Conservation (phyloP, 1,284 basidiomycete genomes). For the Marasmius fiardii region DNA sequence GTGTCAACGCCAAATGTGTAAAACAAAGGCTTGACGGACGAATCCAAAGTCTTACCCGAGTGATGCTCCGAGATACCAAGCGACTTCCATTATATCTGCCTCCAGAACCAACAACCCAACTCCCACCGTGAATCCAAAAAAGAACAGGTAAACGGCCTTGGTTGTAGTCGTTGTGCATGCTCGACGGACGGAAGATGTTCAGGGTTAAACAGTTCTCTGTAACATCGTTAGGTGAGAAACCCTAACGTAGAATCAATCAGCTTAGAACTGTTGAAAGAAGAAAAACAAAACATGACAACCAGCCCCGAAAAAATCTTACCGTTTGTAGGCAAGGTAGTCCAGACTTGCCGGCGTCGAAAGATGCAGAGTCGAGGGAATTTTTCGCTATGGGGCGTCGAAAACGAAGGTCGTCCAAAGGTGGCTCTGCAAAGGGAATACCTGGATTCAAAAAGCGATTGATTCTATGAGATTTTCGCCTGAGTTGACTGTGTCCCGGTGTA, state of each 20-base stretch:
- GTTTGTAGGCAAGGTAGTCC: conserved; percentile 4
- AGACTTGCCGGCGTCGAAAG: conserved; percentile 2
- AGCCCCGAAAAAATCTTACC: no score
- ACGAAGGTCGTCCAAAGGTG: background rate
- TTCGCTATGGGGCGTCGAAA: background rate
- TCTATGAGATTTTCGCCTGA: no score
- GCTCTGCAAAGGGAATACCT: conserved; percentile 2
- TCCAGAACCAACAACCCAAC: background rate
- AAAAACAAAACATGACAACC: no score
- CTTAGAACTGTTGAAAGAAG: background rate
- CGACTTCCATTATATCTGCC: background rate
- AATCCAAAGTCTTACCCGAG: background rate
- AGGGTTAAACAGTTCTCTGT: background rate
- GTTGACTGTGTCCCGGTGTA: no score
- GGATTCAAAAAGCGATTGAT: no score
- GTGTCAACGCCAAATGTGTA: background rate
- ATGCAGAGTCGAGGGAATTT: background rate
- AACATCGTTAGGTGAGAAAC: background rate
- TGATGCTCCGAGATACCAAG: background rate
- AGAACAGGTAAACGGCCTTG: background rate
- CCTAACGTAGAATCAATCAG: background rate
- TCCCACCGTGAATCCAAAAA: conserved; percentile 6
- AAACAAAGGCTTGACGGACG: background rate
- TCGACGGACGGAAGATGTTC: conserved; percentile 1
- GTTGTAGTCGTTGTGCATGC: no score